Evolutionary conservation across 768 basidiomycete species (phyloP), one percentile per base, ranked within the genome.

Genomic region (Kwoniella newhampshirensis): DNA sequence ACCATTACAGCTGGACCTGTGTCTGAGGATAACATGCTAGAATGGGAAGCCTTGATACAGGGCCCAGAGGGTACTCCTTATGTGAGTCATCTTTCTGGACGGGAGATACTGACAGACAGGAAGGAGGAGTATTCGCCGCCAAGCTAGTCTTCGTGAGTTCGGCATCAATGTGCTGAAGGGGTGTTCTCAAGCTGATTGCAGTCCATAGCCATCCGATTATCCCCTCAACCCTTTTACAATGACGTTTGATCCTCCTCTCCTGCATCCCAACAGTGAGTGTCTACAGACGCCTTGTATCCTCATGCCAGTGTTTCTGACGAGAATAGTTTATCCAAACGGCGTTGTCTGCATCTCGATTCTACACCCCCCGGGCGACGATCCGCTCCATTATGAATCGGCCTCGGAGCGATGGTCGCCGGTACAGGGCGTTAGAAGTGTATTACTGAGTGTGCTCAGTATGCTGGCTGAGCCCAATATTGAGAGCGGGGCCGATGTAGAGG

Each of bases 391-490:
- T 75, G 94, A 99, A 75, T 85, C 87, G 65, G 91, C 92, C 0
- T 91, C 88, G 18, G 96, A 99, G 71, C 83, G 96, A 36, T 99
- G 96, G 96, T 91, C 88, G 56, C 96, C 96, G n/a, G 94, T 98
- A 0, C 94, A 98, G 78, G 91, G 89, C 69, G 89, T 99, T 15
- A 89, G 98, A 79, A 97, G 96, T 78, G 94, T 96, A 63, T 83
- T 98, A 51, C 81, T 98, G 9, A 93, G 91, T 66, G 94, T 99
- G 21, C 86, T 99, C 66, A 92, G 89, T 39, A 97, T 99, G 92
- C 82, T 99, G 12, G 93, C 96, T 87, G 94, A 98, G 79, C 96
- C 96, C 25, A 99, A 99, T 77, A 82, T 97, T 45, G 96, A 99
- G 78, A 91, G 89, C 58, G 92, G 92, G 18, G 96, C 96, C 49